phyloP scores from a whole-genome alignment of 2,329 filamentous ascomycete species.

The Fusarium chaquense region DNA sequence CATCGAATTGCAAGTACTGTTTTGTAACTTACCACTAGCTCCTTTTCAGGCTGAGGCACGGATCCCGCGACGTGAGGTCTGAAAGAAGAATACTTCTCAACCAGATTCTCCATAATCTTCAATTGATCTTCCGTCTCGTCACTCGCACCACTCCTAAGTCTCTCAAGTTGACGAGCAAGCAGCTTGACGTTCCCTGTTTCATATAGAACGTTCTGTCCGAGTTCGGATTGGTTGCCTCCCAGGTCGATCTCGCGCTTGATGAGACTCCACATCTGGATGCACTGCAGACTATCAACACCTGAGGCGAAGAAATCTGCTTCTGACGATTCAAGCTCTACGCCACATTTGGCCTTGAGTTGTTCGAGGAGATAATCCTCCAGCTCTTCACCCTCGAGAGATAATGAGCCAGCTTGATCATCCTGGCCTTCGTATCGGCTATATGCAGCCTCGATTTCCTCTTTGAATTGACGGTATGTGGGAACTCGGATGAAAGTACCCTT shows the following conservation, averaged over 20 bases:
- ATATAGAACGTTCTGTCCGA: conserved; percentile 70
- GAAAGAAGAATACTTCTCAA: conserved; percentile 56
- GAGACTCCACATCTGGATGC: conserved; percentile 65
- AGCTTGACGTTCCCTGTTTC: conserved; percentile 57
- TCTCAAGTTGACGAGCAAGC: conserved; percentile 40
- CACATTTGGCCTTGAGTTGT: conserved; percentile 51
- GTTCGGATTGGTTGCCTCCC: conserved; percentile 52
- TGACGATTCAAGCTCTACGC: background rate
- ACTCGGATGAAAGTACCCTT: conserved; percentile 67
- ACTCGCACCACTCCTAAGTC: conserved; percentile 36
- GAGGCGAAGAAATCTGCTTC: conserved; percentile 66
- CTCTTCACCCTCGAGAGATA: conserved; percentile 32
- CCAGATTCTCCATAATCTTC: conserved; percentile 50
- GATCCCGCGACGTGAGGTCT: conserved; percentile 39
- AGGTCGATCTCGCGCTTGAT: conserved; percentile 65
- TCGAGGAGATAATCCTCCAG: conserved; percentile 49
- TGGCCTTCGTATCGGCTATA: conserved; percentile 48
- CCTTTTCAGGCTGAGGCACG: conserved; percentile 43
- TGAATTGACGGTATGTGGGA: conserved; percentile 61
- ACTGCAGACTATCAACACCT: conserved; percentile 70
- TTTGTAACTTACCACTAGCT: conserved; percentile 48
- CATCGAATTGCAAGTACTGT: fast-evolving
- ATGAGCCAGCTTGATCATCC: conserved; percentile 1
- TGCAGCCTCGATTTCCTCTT: conserved; percentile 56
- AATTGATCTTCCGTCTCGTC: conserved; percentile 44